phyloP scores from a whole-genome alignment of 2,329 filamentous ascomycete genomes.

The Venturia carpophila region DNA sequence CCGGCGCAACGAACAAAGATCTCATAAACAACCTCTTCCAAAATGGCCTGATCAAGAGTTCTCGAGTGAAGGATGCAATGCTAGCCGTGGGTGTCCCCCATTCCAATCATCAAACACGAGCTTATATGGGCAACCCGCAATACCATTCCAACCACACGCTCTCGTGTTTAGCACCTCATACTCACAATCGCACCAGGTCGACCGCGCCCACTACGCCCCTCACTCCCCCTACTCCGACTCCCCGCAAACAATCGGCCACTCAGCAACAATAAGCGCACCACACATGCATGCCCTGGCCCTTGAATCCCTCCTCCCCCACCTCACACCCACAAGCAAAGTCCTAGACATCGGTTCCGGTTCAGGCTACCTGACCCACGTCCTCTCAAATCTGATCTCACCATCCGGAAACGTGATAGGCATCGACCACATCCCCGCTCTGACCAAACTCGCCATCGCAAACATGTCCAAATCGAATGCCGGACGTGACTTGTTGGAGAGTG shows the following conservation, averaged over 20 bases:
- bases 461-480: conserved; percentile 38
- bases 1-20: conserved; percentile 63
- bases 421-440: conserved; percentile 42
- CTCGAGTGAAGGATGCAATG: conserved; percentile 72
- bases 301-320: conserved; percentile 53
- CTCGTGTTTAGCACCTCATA: conserved; percentile 18
- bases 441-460: conserved; percentile 35
- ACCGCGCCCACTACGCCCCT: conserved; percentile 78
- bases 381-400: conserved; percentile 65
- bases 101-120: neutral
- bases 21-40: conserved; percentile 70
- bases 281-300: conserved; percentile 64
- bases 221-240: conserved; percentile 62
- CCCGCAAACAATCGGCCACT: conserved; percentile 59
- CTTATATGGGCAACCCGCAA: too few species aligned
- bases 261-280: conserved; percentile 63
- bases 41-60: conserved; percentile 64
- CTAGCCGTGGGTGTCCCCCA: conserved; percentile 35
- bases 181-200: conserved; percentile 52
- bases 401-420: conserved; percentile 40
- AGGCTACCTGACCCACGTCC: conserved; percentile 76
- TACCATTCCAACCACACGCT: too few species aligned
- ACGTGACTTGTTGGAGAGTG: conserved; percentile 52
- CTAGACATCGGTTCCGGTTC: conserved; percentile 43
- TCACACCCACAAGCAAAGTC: conserved; percentile 44